phyloP scores from a whole-genome alignment of 441 rosid species.

The Pelargonium fulgidum region DNA sequence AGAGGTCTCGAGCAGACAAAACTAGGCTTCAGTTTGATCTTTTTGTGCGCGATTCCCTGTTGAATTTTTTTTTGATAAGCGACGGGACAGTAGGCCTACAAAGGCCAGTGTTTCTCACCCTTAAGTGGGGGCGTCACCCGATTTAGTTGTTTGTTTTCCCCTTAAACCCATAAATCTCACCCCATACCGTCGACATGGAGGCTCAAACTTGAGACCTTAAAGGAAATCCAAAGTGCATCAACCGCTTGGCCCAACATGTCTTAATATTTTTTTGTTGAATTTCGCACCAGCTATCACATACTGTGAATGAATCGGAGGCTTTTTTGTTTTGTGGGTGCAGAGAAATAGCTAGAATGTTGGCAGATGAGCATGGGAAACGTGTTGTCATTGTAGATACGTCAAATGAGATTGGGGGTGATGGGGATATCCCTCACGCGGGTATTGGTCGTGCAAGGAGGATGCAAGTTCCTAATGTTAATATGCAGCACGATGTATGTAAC shows the following conservation, averaged over 20 bases:
- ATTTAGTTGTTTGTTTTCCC: too few relatives aligned
- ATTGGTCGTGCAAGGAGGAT: conserved; percentile 93
- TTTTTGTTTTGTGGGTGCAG: conserved; percentile 26
- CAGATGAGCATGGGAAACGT: conserved; percentile 83
- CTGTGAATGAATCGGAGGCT: conserved; percentile 12
- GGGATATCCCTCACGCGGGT: conserved; percentile 93
- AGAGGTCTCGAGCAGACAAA: background rate
- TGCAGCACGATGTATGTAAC: conserved; percentile 75
- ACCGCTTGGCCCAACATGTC: too few relatives aligned
- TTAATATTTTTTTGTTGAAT: too few relatives aligned
- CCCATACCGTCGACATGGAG: too few relatives aligned
- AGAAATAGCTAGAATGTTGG: conserved; percentile 86
- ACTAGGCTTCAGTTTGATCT: background rate
- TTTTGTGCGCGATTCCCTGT: background rate
- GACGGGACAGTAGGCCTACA: too few relatives aligned
- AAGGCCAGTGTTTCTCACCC: too few relatives aligned
- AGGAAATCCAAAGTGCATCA: too few relatives aligned
- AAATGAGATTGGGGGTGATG: conserved; percentile 97
- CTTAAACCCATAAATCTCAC: too few relatives aligned
- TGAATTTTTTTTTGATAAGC: too few relatives aligned
- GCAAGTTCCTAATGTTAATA: conserved; percentile 92
- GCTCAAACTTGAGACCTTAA: too few relatives aligned
- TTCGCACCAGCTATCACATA: background rate
- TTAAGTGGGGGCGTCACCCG: too few relatives aligned
- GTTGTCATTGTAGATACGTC: conserved; percentile 91